Evolutionary conservation across 345 rosid species (phyloP).

Genomic region (Hibiscus tridactylites): DNA sequence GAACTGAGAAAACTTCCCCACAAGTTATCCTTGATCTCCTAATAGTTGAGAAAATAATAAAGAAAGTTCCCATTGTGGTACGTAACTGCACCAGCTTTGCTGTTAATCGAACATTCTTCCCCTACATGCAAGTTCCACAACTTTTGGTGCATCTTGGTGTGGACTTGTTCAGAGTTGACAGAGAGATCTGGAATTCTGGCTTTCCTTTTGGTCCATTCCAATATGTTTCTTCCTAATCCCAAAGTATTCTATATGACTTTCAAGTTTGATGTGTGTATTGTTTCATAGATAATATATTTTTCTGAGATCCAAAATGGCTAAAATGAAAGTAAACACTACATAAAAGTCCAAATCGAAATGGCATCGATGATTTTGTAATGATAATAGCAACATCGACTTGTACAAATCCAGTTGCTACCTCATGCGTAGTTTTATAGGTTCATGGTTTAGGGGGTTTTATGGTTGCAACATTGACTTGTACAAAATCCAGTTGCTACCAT

Average conservation of each 20-base stretch:
- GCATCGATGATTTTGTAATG: too few relatives aligned
- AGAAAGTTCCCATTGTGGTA: slow-evolving; percentile 90
- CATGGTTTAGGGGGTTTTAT: too few relatives aligned
- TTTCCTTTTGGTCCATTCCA: slow-evolving; percentile 87
- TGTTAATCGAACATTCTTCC: slow-evolving; percentile 85
- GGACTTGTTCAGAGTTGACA: slow-evolving; percentile 87
- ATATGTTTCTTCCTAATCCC: slow-evolving; percentile 42
- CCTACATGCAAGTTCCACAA: slow-evolving; percentile 68
- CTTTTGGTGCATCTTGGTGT: slow-evolving; percentile 69
- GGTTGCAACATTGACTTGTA: too few relatives aligned
- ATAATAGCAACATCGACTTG: too few relatives aligned
- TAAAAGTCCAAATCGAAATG: too few relatives aligned
- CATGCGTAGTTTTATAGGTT: too few relatives aligned
- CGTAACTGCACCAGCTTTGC: slow-evolving; percentile 96
- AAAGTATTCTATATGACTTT: slow-evolving; percentile 2
- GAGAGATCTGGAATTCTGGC: slow-evolving; percentile 65
- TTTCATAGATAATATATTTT: background rate
- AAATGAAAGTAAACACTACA: too few relatives aligned
- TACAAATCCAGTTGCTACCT: too few relatives aligned
- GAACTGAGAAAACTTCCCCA: slow-evolving; percentile 73
- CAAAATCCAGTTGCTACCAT: too few relatives aligned
- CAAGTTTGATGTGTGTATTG: background rate
- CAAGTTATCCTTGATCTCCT: slow-evolving; percentile 88
- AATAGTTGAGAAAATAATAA: slow-evolving; percentile 70
- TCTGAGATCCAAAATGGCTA: background rate